Base-by-base conservation (phyloP, 108 stramenopile species). In the Cyclotella sp. region DNA sequence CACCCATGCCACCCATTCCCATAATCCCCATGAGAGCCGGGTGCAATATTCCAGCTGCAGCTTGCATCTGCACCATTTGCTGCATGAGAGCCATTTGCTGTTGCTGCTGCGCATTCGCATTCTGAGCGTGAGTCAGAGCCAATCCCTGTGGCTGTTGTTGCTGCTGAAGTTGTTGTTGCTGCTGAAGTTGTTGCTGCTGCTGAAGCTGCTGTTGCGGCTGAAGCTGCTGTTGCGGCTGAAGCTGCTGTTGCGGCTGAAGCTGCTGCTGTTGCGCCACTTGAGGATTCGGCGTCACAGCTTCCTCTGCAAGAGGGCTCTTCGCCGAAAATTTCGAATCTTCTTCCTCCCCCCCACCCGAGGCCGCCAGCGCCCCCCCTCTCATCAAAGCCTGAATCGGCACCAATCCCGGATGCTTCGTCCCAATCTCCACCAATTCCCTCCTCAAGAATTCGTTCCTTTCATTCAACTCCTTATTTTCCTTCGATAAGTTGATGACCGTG, bases 381-480 rank as follows among this genome's bases (percentile, higher is more conserved):
- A 90, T 84, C 53, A 93, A 86, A 21, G 90, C 88, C 57, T 93
- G 88, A 29, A 93, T 70, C 29, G 90, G 87, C 41, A 90, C 93
- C 26, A 89, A 63, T 29, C 87, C 89, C 0, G 91, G 93, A 73
- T 95, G 90, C 81, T 93, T 93, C 54, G 83, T 85, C 42, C 89
- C 91, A 71, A 95, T 87, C 52, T 93, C 94, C 73, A 92, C 79
- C 34, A 95, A 75, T 47, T 91, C 84, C n/a, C 86, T 63, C 58
- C 91, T 70, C 68, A 96, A 72, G 0, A 47, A 30, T 41, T 94
- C 93, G 72, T 96, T 93, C 42, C 91, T 45, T 30, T 90, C 90
- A 77, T 91, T 92, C 70, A 96, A 73, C 15, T 94, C 90, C 78
- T 92, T 92, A 72, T 96, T 94, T 55, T 96, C 95, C 43, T 89